Base-by-base conservation (phyloP, 1,139 yeast species). In the Candida neerlandica region DNA sequence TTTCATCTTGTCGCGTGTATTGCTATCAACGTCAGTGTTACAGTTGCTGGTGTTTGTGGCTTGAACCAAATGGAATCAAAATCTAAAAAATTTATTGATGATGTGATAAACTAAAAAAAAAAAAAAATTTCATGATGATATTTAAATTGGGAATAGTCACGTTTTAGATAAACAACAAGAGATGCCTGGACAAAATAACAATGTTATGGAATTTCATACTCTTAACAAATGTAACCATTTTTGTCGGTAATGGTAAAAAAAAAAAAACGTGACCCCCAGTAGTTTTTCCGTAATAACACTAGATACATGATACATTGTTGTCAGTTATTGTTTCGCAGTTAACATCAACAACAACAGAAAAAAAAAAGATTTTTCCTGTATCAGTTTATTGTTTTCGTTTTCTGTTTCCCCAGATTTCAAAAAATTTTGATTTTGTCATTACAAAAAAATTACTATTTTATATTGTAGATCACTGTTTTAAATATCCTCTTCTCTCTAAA, bases 321-420 rank as follows among this genome's bases (percentile, higher is more conserved):
- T 27, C 32, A 9, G 23, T 21, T 21, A 21, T 4, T 4, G 23
- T 21, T 21, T 21, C 4, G 23, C 14, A 11, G n/a, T n/a, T n/a
- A 30, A 30, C 12, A 12, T 12, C 33, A n/a, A 30, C 33, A 30
- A 5, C 33, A 4, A 21, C 23, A 21, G 23, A n/a, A 18, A 35
- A 35, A 35, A 18, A 35, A 35, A 9, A 18, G 9, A 7, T 35
- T 16, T 16, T 33, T 14, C 15, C 37, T n/a, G 5, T 11, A 9
- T 29, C 14, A 11, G 14, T 29, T n/a, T 29, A 29, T 11, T 29
- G 33, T 29, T 21, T 4, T 6, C 23, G 23, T 21, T 21, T 21
- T 29, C 33, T n/a, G 15, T 33, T 33, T 33, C 37, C 37, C 37
- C 37, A 33, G 37, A 33, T 33, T 33, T 33, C 37, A 29, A 29